These are phyloP conservation scores for Lagenidium sp. DNA, from an alignment of 352 stramenopile genomes.

Conservation along the genomic window DNA sequence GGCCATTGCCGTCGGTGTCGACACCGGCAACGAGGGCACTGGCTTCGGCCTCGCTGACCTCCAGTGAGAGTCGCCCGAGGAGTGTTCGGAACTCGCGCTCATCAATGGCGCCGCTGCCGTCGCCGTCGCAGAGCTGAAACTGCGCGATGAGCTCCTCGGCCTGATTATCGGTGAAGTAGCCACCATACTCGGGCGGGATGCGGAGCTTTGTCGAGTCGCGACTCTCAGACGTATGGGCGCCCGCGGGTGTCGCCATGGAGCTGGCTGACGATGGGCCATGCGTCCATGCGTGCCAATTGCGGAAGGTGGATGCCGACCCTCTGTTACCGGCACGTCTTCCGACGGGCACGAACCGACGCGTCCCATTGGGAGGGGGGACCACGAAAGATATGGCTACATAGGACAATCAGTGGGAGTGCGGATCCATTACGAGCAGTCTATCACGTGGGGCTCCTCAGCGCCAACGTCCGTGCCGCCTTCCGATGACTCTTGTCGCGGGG, in stretches of 20 bases:
- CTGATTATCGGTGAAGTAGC: conserved; percentile 33
- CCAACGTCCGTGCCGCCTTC: too few species aligned
- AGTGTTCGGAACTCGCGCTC: conserved; percentile 54
- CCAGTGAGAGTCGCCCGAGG: conserved; percentile 34
- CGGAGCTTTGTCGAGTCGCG: conserved; percentile 4
- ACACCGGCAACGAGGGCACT: conserved; percentile 40
- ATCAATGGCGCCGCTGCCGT: conserved; percentile 52
- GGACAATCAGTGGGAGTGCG: too few species aligned
- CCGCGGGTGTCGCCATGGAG: not conserved
- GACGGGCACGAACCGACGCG: not conserved
- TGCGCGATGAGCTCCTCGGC: conserved; percentile 50
- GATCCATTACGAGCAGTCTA: too few species aligned
- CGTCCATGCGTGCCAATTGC: not conserved
- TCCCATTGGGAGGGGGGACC: not conserved
- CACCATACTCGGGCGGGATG: conserved; percentile 28
- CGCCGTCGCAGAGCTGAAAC: conserved; percentile 45
- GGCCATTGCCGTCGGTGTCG: conserved; percentile 45
- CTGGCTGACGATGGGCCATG: not conserved
- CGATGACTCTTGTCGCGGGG: too few species aligned
- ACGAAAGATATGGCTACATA: not conserved
- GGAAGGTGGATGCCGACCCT: not conserved
- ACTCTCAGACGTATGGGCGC: conserved; percentile 22
- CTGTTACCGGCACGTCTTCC: too few species aligned
- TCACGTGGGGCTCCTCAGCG: too few species aligned
- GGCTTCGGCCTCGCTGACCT: conserved; percentile 33